A percentile compares a stretch with the other conserved stretches of the same genome.
Evolutionary conservation across 2,329 filamentous ascomycete species (phyloP).

Genomic region (Pseudogymnoascus sp.): DNA sequence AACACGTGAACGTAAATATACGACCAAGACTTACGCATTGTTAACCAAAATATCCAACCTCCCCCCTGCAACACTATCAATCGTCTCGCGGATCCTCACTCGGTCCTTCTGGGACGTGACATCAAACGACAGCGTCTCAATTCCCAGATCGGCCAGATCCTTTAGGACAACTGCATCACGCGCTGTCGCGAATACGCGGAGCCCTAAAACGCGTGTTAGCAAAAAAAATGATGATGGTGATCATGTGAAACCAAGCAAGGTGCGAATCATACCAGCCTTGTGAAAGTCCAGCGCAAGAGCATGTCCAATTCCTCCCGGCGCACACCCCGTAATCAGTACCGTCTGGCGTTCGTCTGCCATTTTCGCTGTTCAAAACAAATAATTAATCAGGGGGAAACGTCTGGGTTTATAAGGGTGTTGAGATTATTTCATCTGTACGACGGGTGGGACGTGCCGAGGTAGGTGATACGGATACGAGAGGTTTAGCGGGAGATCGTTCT

Average conservation of each 20-base stretch:
- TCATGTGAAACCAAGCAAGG: background rate
- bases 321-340: background rate
- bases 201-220: background rate
- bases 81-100: background rate
- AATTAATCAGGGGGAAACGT: too few relatives aligned
- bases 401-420: too few relatives aligned
- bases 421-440: too few relatives aligned
- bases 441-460: too few relatives aligned
- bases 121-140: background rate
- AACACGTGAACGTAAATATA: background rate
- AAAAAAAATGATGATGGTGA: background rate
- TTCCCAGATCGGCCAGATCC: background rate
- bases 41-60: constrained; percentile 11
- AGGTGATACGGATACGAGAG: too few relatives aligned
- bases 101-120: background rate
- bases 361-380: too few relatives aligned
- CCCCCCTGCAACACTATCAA: background rate
- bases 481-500: too few relatives aligned
- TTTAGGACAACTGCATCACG: background rate
- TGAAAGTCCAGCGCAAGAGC: background rate
- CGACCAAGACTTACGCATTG: constrained; percentile 15
- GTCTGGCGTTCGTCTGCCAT: background rate
- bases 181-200: background rate
- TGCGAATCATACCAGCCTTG: background rate
- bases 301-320: background rate